A percentile compares a stretch with the other conserved stretches of the same genome.
These are phyloP conservation scores for Scopulariopsis brevicaulis DNA, from an alignment of 2,329 filamentous ascomycete species.

Conservation along the genomic window DNA sequence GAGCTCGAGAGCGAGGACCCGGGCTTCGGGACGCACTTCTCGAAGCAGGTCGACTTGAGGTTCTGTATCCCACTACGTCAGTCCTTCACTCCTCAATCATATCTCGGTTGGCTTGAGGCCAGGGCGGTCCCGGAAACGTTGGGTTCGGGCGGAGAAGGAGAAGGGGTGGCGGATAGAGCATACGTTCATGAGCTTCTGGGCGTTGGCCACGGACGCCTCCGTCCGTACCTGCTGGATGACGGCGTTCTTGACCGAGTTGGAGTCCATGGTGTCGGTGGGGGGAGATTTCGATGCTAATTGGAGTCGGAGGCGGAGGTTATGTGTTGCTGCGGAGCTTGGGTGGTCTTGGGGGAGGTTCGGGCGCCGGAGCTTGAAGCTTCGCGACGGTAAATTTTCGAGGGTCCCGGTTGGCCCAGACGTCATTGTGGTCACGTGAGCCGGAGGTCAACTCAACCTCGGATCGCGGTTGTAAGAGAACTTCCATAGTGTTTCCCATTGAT, in stretches of 20 bases:
- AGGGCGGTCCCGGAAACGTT: background rate
- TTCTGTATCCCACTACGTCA: constrained; percentile 35
- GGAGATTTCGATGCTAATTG: background rate
- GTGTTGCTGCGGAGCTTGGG: too few relatives aligned
- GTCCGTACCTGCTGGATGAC: constrained; percentile 54
- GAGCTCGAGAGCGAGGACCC: constrained; percentile 52
- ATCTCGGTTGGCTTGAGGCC: background rate
- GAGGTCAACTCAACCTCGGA: too few relatives aligned
- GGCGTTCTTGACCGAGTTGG: constrained; percentile 44
- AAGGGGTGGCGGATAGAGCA: constrained; percentile 9
- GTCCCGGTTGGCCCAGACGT: background rate
- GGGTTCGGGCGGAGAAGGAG: background rate
- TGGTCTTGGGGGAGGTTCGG: too few relatives aligned
- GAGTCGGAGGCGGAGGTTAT: background rate
- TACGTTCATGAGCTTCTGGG: constrained; percentile 60
- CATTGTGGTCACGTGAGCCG: too few relatives aligned
- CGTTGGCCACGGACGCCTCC: constrained; percentile 56
- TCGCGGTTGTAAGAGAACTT: too few relatives aligned
- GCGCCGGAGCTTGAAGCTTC: background rate
- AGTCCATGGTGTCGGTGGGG: constrained; percentile 35
- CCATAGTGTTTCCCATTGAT: too few relatives aligned
- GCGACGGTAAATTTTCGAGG: background rate
- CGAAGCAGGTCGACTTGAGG: constrained; percentile 73
- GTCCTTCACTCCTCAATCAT: background rate
- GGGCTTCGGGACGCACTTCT: constrained; percentile 63